Conservation (phyloP, 2,329 filamentous ascomycete genomes). For the Diaporthe amygdali region DNA sequence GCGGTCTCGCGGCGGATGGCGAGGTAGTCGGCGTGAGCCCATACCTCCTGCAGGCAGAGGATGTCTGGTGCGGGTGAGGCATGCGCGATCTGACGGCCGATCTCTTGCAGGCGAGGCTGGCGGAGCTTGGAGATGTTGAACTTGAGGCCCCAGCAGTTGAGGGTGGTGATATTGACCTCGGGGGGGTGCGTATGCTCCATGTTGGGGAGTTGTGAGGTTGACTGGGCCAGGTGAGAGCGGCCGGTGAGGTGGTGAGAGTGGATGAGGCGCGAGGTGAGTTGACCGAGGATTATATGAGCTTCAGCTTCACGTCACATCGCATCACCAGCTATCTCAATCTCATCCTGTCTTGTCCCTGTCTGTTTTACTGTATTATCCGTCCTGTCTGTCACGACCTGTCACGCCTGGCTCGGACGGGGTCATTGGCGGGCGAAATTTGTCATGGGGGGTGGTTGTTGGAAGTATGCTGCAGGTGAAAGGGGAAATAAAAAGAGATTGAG, state of each 20-base stretch:
- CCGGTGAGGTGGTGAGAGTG: neutral
- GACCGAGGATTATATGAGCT: neutral
- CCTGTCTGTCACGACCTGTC: neutral
- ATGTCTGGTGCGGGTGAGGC: constrained; percentile 76
- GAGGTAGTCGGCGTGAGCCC: constrained; percentile 83
- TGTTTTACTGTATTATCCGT: too few relatives aligned
- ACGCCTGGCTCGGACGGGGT: neutral
- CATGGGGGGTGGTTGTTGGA: neutral
- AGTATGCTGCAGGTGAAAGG: constrained; percentile 3
- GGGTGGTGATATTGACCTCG: constrained; percentile 79
- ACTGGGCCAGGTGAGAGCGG: neutral
- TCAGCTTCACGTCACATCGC: neutral
- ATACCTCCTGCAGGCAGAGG: constrained; percentile 95
- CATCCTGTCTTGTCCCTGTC: neutral
- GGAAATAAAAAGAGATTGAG: neutral
- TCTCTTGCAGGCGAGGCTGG: constrained; percentile 78
- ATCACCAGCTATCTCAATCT: neutral
- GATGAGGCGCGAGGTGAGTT: neutral
- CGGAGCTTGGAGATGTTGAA: constrained; percentile 77
- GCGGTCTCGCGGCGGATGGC: constrained; percentile 75
- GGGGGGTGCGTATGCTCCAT: constrained; percentile 46
- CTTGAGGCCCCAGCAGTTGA: constrained; percentile 98
- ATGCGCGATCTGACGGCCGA: constrained; percentile 78
- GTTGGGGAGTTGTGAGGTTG: neutral
- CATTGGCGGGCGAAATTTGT: neutral